phyloP scores from a whole-genome alignment of 2,329 filamentous ascomycete species.

The Ascochyta viciae-villosae region DNA sequence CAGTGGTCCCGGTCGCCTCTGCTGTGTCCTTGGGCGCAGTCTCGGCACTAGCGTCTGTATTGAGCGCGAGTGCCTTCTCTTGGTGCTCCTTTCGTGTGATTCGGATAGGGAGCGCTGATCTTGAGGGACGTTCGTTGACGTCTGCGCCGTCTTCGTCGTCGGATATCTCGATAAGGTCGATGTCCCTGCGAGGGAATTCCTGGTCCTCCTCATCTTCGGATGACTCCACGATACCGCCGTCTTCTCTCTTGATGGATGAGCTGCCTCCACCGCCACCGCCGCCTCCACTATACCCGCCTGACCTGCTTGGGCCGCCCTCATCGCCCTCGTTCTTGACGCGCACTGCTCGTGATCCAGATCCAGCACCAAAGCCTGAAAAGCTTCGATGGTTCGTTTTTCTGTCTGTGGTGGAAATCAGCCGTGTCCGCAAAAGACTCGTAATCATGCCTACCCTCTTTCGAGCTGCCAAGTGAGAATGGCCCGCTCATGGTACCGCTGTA shows the following conservation, averaged over 20 bases:
- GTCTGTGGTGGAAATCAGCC: constrained; percentile 27
- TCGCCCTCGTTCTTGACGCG: constrained; percentile 44
- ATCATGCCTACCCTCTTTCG: constrained; percentile 31
- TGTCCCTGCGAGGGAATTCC: constrained; percentile 56
- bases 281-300: constrained; percentile 19
- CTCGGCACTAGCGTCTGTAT: constrained; percentile 59
- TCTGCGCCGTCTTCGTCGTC: constrained; percentile 58
- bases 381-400: constrained; percentile 28
- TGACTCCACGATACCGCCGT: constrained; percentile 55
- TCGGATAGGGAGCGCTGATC: constrained; percentile 57
- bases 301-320: constrained; percentile 27
- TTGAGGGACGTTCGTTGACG: constrained; percentile 25
- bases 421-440: not conserved
- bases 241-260: constrained; percentile 35
- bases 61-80: constrained; percentile 61
- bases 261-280: constrained; percentile 20
- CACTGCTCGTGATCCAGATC: constrained; percentile 40
- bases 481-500: constrained; percentile 52
- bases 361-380: constrained; percentile 32
- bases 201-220: constrained; percentile 60
- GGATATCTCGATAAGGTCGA: constrained; percentile 66
- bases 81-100: constrained; percentile 63
- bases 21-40: constrained; percentile 52
- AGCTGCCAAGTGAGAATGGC: constrained; percentile 49
- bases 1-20: constrained; percentile 42